These are phyloP conservation scores for Trichosporon inkin DNA, from an alignment of 1,284 basidiomycete species.

Conservation along the genomic window DNA sequence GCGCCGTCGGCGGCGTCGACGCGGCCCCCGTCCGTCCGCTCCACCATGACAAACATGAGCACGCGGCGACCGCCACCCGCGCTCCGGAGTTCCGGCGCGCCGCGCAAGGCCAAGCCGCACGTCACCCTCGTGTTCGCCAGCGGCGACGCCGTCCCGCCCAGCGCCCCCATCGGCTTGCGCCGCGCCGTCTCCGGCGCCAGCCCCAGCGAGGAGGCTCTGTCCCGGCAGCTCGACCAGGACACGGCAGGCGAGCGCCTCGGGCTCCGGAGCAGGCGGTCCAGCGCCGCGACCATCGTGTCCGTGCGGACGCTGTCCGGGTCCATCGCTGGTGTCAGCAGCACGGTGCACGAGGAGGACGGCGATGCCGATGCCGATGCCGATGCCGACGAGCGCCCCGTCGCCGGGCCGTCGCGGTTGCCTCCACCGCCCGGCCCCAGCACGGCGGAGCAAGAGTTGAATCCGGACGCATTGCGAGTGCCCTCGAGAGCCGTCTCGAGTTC, in stretches of 20 bases:
- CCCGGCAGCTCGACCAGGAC: conserved; percentile 42
- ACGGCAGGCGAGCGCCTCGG: conserved; percentile 41
- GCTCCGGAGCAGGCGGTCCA: conserved; percentile 36
- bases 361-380: not conserved
- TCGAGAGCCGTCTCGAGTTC: not conserved
- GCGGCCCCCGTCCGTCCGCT: conserved; percentile 6
- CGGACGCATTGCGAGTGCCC: conserved; percentile 5
- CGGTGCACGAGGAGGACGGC: conserved; percentile 29
- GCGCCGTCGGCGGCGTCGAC: not conserved
- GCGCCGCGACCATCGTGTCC: conserved; percentile 32
- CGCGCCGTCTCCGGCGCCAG: conserved; percentile 14
- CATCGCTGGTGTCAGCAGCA: not conserved
- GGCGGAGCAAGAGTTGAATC: not conserved
- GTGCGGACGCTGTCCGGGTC: conserved; percentile 14
- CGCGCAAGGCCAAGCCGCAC: conserved; percentile 26
- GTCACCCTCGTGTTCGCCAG: conserved; percentile 40
- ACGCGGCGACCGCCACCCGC: conserved; percentile 19
- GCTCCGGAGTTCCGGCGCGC: conserved; percentile 18
- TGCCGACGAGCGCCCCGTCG: not conserved
- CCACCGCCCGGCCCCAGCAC: not conserved
- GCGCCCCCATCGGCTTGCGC: conserved; percentile 6
- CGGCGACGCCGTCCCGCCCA: conserved; percentile 22
- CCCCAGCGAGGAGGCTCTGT: conserved; percentile 34
- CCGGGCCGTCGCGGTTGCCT: not conserved
- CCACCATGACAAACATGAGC: conserved; percentile 4